Base-by-base conservation (phyloP, 129 eudicot genomes). In the Pittosporum tobira region DNA sequence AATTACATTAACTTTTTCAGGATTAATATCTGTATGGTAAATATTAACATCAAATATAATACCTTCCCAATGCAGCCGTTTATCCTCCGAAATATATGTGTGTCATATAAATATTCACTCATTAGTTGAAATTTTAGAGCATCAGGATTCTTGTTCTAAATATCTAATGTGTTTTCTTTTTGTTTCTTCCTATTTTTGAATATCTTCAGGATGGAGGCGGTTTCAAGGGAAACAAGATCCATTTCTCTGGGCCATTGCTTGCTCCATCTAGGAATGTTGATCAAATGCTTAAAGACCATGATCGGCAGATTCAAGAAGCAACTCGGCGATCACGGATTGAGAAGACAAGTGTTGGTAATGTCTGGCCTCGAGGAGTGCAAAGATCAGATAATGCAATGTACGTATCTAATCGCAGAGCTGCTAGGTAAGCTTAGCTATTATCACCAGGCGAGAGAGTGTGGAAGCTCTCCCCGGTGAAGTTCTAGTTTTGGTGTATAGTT, bases 261-360 rank as follows among this genome's bases (percentile, higher is more conserved):
- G 79, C 57, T 5, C 73, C 81, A 20, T 77, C 85, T 51, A 79
- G 78, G 62, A 80, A 90, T 57, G 74, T 90, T 50, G 97, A 90
- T 44, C 86, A 85, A 69, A 75, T 90, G 88, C 86, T 90, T 29
- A 85, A 78, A 72, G 97, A 90, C 36, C 97, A 80, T 29, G 97
- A 90, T 26, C 95, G 84, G 0, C 83, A 76, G 56, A 80, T 90
- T 23, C 94, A 82, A 64, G 95, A 85, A 73, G 94, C 82, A 29
- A 82, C 86, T 60, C 79, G 97, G 52, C 79, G 88, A 48, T 68
- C 90, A 16, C 76, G 95, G 65, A n/a, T n/a, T n/a, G n/a, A n/a
- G n/a, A n/a, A n/a, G n/a, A n/a, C n/a, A n/a, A 77, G 85, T 75
- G 67, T 37, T 18, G 65, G 62, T 59, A 72, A 57, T 70, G 71